phyloP scores from a whole-genome alignment of 2,329 filamentous ascomycete genomes.

The Monilinia fructigena region DNA sequence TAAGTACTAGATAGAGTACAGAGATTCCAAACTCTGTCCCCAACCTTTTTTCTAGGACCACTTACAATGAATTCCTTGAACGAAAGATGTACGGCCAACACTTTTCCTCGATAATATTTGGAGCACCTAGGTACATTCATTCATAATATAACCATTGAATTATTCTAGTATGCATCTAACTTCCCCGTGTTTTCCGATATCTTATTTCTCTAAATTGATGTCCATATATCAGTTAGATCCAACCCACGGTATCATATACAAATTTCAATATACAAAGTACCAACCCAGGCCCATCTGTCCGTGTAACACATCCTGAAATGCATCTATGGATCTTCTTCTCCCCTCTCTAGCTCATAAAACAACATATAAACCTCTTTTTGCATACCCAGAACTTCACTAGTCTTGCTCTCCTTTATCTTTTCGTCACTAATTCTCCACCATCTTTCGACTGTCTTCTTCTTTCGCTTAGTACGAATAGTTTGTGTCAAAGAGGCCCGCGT shows the following conservation, averaged over 20 bases:
- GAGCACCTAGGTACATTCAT: too few relatives aligned
- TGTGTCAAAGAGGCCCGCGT: constrained; percentile 24
- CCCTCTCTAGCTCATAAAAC: constrained; percentile 78
- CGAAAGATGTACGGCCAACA: background rate
- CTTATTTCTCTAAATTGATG: background rate
- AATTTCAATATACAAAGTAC: constrained; percentile 11
- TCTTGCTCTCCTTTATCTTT: constrained; percentile 92
- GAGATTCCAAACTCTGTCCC: too few relatives aligned
- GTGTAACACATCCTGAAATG: background rate
- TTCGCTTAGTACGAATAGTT: constrained; percentile 48
- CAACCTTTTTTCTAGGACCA: too few relatives aligned
- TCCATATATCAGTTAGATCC: background rate
- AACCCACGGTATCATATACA: constrained; percentile 17
- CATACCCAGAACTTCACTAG: constrained; percentile 85
- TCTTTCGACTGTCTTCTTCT: constrained; percentile 63
- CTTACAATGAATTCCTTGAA: too few relatives aligned
- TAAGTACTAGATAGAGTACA: background rate
- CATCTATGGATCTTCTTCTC: constrained; percentile 28
- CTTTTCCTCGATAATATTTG: too few relatives aligned
- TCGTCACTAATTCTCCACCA: constrained; percentile 99
- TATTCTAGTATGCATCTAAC: background rate
- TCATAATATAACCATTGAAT: background rate
- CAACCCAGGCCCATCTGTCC: background rate
- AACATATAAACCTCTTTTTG: constrained; percentile 93
- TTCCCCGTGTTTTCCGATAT: background rate